A percentile compares a stretch with the other conserved stretches of the same genome.
These are phyloP conservation scores for Eucalyptus rudis DNA, from an alignment of 345 rosid genomes.

Conservation along the genomic window DNA sequence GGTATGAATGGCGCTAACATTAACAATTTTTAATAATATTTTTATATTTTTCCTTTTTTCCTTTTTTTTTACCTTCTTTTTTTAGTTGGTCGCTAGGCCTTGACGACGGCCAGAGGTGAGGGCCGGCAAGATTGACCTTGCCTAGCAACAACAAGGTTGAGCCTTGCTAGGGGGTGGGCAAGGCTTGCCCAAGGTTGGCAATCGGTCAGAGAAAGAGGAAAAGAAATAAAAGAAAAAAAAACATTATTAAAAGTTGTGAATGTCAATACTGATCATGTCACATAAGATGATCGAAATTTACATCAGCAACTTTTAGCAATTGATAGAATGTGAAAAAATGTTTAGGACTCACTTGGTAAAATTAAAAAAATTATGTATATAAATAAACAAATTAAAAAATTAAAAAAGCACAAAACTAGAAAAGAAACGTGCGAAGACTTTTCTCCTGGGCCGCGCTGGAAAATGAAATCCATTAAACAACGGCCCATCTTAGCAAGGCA, in stretches of 20 bases:
- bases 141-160: too few relatives aligned
- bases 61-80: neutral
- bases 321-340: too few relatives aligned
- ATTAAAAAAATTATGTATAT: neutral
- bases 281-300: too few relatives aligned
- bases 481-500: neutral
- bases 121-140: fast-evolving
- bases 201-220: fast-evolving
- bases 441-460: neutral
- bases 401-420: neutral
- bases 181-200: neutral
- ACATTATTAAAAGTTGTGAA: fast-evolving
- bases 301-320: too few relatives aligned
- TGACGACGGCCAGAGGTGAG: fast-evolving
- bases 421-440: neutral
- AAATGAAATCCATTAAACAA: neutral
- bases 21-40: too few relatives aligned
- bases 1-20: neutral
- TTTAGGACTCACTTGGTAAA: too few relatives aligned
- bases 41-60: too few relatives aligned
- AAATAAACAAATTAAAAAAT: neutral
- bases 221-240: too few relatives aligned
- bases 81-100: fast-evolving
- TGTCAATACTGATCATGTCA: fast-evolving
- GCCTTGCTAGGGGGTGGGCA: too few relatives aligned